These are phyloP conservation scores for Calonectria honghensis DNA, from an alignment of 2,329 filamentous ascomycete species.

Conservation along the genomic window DNA sequence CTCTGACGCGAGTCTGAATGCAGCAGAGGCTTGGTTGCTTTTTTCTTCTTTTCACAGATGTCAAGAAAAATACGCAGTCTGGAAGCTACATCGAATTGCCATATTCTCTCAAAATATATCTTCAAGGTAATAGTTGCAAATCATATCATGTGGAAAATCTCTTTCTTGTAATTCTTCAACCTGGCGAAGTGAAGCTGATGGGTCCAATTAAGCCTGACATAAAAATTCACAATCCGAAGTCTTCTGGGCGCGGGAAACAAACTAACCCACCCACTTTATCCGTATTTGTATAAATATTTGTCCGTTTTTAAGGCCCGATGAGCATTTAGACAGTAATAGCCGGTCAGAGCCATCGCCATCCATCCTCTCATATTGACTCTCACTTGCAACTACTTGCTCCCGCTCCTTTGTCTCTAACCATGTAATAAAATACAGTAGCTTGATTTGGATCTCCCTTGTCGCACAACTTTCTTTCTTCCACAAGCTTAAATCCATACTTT, in stretches of 20 bases:
- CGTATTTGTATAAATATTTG: neutral
- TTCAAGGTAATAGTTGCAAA: neutral
- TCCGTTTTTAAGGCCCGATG: no score
- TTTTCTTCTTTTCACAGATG: neutral
- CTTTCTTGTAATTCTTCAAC: no score
- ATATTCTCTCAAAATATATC: neutral
- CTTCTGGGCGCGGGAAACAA: neutral
- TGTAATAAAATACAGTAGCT: constrained; percentile 22
- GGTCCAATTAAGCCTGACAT: no score
- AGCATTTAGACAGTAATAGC: no score
- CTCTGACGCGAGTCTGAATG: neutral
- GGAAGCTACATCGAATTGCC: fast-evolving
- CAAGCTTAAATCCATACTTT: constrained; percentile 33
- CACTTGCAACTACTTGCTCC: neutral
- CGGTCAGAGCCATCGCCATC: neutral
- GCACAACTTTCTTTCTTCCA: neutral
- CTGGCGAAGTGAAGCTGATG: no score
- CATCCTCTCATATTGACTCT: neutral
- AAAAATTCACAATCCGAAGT: no score
- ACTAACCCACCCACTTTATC: fast-evolving
- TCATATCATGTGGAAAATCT: no score
- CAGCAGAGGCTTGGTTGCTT: neutral
- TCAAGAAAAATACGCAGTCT: neutral
- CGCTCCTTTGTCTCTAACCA: constrained; percentile 23
- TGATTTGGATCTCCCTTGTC: constrained; percentile 1